Evolutionary conservation across 2,329 filamentous ascomycete genomes (phyloP), one percentile per base, ranked within the genome.

Genomic region (Colletotrichum horii): DNA sequence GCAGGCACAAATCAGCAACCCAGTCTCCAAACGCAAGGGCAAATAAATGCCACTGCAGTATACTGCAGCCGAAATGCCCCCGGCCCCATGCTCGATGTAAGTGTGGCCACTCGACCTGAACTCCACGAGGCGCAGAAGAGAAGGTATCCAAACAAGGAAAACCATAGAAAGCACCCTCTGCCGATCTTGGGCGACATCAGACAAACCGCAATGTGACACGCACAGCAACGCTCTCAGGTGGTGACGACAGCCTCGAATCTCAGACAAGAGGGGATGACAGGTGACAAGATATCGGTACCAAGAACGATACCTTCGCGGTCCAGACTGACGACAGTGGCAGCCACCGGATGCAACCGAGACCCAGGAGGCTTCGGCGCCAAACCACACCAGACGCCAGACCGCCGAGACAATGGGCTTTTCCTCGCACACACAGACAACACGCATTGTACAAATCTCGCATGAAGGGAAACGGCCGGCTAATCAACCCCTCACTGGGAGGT

Each of bases 201-300:
- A 26, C 32, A 48, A 65, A 15, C 43, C 58, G 43, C n/a, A 16
- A 55, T 22, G 26, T 16, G 22, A 52, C 19, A 34, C 34, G 19
- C 26, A 28, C 12, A 28, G 43, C 7, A 38, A 11, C 28, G 19
- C 24, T 26, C 69, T 26, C 68, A 22, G 9, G 15, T 56, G 28
- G 52, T 64, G 58, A 62, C 68, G 38, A 56, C 30, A 26, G 19
- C 58, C 32, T 22, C 55, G 22, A 66, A 65, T 52, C 43, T 52
- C 70, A 69, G 48, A 61, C 19, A 28, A 5, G 22, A 38, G n/a
- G 43, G 43, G 15, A 58, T 61, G 65, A 66, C 70, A 64, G 56
- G 34, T 34, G 64, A 72, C 34, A 38, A 36, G 34, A 43, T 36
- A 38, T 66, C 70, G 74, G 32, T 74, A 76, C 74, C 74, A 22